phyloP scores from a whole-genome alignment of 106 monocot species.

The Vanilla planifolia region DNA sequence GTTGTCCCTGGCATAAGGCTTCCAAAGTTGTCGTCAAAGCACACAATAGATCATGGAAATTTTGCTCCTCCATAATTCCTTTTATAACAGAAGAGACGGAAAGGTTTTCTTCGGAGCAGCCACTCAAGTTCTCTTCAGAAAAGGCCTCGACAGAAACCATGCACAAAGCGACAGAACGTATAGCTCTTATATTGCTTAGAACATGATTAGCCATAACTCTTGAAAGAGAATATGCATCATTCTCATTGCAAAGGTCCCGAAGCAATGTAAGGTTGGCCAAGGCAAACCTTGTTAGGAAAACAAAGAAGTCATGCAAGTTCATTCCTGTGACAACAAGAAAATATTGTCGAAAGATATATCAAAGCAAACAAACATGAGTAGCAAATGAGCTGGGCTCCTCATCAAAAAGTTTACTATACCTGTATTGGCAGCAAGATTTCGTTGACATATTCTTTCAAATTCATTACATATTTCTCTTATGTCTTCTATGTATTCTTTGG shows the following conservation, averaged over 20 bases:
- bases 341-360: not conserved
- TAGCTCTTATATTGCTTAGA: constrained; percentile 42
- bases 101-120: constrained; percentile 28
- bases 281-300: constrained; percentile 56
- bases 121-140: constrained; percentile 36
- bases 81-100: constrained; percentile 22
- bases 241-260: constrained; percentile 22
- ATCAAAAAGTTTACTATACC: constrained; percentile 31
- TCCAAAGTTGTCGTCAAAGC: constrained; percentile 30
- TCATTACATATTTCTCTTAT: constrained; percentile 84
- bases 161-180: constrained; percentile 44
- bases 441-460: constrained; percentile 94
- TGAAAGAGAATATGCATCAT: not conserved
- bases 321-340: constrained; percentile 51
- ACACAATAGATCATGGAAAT: constrained; percentile 38
- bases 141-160: constrained; percentile 77
- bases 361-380: not conserved
- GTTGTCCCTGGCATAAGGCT: constrained; percentile 8
- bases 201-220: constrained; percentile 22
- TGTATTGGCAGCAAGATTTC: constrained; percentile 96
- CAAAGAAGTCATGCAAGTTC: constrained; percentile 91
- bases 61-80: constrained; percentile 34
- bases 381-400: not conserved
- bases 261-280: constrained; percentile 53
- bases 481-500: constrained; percentile 93